These are phyloP conservation scores for Phyllachora maydis DNA, from an alignment of 2,329 filamentous ascomycete genomes.

Conservation along the genomic window DNA sequence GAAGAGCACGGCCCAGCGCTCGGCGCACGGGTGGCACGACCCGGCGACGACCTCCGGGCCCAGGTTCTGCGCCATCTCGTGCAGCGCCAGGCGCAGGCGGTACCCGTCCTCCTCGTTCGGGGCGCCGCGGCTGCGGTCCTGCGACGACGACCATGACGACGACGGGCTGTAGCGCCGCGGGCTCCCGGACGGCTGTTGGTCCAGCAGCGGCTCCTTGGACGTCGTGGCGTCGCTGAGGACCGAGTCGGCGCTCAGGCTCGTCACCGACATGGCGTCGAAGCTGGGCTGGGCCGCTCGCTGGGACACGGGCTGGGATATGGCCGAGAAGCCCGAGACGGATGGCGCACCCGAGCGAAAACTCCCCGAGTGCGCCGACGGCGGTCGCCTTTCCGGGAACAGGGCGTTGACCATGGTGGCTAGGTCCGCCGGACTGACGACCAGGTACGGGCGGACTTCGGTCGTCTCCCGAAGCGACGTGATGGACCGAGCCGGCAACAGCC, in stretches of 20 bases:
- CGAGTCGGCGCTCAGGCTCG: slow-evolving; percentile 54
- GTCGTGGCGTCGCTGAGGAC: slow-evolving; percentile 50
- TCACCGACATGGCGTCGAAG: slow-evolving; percentile 46
- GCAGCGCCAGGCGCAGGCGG: slow-evolving; percentile 43
- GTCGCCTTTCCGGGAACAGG: slow-evolving; percentile 57
- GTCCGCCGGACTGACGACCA: slow-evolving; percentile 64
- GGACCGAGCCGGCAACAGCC: slow-evolving; percentile 49
- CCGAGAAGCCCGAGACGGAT: slow-evolving; percentile 47
- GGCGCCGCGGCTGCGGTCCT: slow-evolving; percentile 21
- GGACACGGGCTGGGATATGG: slow-evolving; percentile 45
- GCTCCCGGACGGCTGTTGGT: slow-evolving; percentile 26
- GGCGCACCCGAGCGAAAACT: slow-evolving; percentile 45
- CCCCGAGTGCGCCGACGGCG: slow-evolving; percentile 38
- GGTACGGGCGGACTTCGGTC: slow-evolving; percentile 58
- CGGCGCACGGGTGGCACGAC: slow-evolving; percentile 57
- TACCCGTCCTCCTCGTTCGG: slow-evolving; percentile 44
- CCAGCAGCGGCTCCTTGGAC: slow-evolving; percentile 40
- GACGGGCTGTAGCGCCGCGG: slow-evolving; percentile 34
- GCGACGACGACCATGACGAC: too few species aligned
- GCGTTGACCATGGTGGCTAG: slow-evolving; percentile 63
- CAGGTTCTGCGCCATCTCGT: slow-evolving; percentile 48
- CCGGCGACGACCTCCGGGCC: slow-evolving; percentile 44
- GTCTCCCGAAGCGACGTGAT: slow-evolving; percentile 56
- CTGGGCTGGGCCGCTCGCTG: slow-evolving; percentile 33
- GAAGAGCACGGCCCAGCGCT: slow-evolving; percentile 68